Percentiles rank a stretch among this genome's conserved stretches.
Evolutionary conservation across 441 rosid genomes (phyloP).

Genomic region (Populus hybrid): DNA sequence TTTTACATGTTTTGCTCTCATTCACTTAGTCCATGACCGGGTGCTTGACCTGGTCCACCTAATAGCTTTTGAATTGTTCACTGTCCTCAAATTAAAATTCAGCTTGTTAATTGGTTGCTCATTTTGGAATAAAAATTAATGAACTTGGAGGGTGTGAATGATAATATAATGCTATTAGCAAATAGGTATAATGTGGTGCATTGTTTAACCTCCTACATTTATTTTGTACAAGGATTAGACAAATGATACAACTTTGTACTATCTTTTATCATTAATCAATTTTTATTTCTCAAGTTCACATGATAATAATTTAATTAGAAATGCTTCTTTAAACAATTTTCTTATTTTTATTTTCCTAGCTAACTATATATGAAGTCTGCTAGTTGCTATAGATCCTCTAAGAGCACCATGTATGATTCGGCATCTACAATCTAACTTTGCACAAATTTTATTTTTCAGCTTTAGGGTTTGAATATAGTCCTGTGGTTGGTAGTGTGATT

Average conservation of each 20-base stretch:
- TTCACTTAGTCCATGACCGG: no score
- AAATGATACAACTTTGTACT: not conserved
- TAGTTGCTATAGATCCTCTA: no score
- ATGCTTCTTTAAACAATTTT: no score
- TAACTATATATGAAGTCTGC: no score
- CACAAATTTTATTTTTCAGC: no score
- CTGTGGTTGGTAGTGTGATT: no score
- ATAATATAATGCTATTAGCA: not conserved
- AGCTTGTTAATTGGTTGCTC: not conserved
- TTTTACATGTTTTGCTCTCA: not conserved
- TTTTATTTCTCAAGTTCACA: no score
- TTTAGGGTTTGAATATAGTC: no score
- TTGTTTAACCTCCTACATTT: not conserved
- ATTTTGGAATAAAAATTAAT: not conserved
- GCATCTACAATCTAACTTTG: no score
- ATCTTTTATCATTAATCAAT: not conserved
- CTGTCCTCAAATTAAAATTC: not conserved
- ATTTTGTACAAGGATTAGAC: not conserved
- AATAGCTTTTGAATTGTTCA: not conserved
- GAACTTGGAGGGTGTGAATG: not conserved
- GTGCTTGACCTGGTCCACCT: not conserved
- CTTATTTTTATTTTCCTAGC: no score
- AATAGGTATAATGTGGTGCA: not conserved
- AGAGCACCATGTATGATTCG: no score
- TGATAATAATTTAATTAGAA: no score